Evolutionary conservation across 371 early-diverging fungal genomes (phyloP), one percentile per base, ranked within the genome.

Genomic region (Circinella minor): DNA sequence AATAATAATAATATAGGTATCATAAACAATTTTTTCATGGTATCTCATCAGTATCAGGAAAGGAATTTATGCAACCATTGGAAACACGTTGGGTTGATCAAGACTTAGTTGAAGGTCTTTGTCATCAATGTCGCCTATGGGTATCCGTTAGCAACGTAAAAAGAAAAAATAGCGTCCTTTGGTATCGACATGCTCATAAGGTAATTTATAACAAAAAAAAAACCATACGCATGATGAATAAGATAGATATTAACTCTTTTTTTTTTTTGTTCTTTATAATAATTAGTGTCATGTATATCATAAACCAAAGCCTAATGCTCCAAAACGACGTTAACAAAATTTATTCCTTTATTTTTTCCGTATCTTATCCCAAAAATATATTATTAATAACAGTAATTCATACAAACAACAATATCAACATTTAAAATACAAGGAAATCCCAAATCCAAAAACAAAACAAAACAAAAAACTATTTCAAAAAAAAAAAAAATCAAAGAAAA

Each of bases 21-120:
- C 96, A 96, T 81, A 96, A 93, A 80, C 96, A 96, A 76, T 96
- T 95, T 74, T 90, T 85, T 64, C 88, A 96, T 71, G 96, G 96
- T 48, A 94, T 96, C 17, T 96, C 95, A n/a, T 93, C 95, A 2
- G 91, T 93, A 2, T 92, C 96, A 37, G 95, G 96, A 34, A 84
- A 88, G 69, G 86, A 89, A 36, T 96, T 96, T 75, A 77, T 87
- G 15, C 83, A 88, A 18, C 96, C 96, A 3, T 36, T 93, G 20
- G 87, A 93, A 68, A 90, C 88, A 10, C 89, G 94, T 11, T 88
- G 88, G 76, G 88, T 82, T 37, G 87, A 88, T 55, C 81, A 75
- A 68, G 88, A 86, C 57, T 73, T 90, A 27, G 86, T 93, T 38
- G 96, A 95, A 80, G 96, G 96, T 3, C 80, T 93, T 8, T 96